Conservation (phyloP, 1,139 yeast genomes). For the Saccharomyces hybrid region DNA sequence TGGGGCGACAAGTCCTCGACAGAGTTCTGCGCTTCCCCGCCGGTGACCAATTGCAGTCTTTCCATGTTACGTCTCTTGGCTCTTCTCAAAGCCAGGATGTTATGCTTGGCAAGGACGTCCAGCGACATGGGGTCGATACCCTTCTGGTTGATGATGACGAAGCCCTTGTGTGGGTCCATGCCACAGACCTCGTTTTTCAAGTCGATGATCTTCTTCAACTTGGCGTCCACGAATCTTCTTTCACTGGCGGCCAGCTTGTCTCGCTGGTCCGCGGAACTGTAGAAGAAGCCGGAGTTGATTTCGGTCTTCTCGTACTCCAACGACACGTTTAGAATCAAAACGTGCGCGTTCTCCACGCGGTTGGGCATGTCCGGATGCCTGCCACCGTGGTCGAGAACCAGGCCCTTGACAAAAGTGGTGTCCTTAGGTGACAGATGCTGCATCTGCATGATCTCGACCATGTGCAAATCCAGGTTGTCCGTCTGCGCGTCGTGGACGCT, state of each 20-base stretch:
- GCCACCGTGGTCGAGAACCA: conserved; percentile 96
- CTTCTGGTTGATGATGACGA: conserved; percentile 94
- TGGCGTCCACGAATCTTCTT: conserved; percentile 90
- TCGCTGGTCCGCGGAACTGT: conserved; percentile 91
- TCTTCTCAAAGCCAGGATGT: conserved; percentile 88
- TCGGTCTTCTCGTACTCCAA: conserved; percentile 97
- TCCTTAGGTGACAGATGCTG: conserved; percentile 84
- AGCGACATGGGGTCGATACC: conserved; percentile 98
- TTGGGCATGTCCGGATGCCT: conserved; percentile 99
- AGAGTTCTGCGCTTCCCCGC: conserved; percentile 96
- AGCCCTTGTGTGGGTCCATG: conserved; percentile 62
- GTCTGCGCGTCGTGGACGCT: conserved; percentile 53
- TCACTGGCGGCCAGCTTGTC: conserved; percentile 92
- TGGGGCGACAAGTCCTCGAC: conserved; percentile 87
- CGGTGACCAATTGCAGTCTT: conserved; percentile 89
- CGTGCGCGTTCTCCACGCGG: conserved; percentile 70
- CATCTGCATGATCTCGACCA: conserved; percentile 98
- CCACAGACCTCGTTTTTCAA: conserved; percentile 89
- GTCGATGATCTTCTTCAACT: conserved; percentile 82
- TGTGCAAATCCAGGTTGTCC: conserved; percentile 72
- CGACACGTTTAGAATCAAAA: conserved; percentile 84
- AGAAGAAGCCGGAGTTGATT: conserved; percentile 92
- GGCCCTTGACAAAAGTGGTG: conserved; percentile 76
- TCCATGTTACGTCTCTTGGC: conserved; percentile 99
- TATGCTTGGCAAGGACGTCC: conserved; percentile 87